phyloP scores from a whole-genome alignment of 352 stramenopile genomes.

The Globisporangium takayamanum region DNA sequence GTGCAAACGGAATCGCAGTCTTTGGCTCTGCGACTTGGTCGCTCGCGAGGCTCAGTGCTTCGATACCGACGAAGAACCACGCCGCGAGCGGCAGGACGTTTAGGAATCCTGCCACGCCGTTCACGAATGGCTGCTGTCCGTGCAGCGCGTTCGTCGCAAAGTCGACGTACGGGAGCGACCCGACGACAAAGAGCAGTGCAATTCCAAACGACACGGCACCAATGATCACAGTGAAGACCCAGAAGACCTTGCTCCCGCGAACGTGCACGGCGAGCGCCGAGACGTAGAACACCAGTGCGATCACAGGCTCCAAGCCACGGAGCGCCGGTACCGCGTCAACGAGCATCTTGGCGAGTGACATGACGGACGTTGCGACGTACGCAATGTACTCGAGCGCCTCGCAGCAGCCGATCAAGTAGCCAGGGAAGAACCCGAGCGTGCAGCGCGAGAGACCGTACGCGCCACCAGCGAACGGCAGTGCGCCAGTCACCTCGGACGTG shows the following conservation, averaged over 20 bases:
- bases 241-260: conserved; percentile 23
- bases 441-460: conserved; percentile 5
- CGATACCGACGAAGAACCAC: conserved; percentile 32
- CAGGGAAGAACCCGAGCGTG: conserved; percentile 14
- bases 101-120: conserved; percentile 12
- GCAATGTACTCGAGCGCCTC: conserved; percentile 32
- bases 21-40: conserved; percentile 19
- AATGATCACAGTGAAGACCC: conserved; percentile 17
- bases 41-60: conserved; percentile 22
- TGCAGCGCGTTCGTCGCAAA: not conserved
- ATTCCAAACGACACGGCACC: conserved; percentile 7
- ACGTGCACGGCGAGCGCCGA: conserved; percentile 18
- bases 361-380: conserved; percentile 23
- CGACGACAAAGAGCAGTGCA: conserved; percentile 15
- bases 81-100: conserved; percentile 14
- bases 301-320: conserved; percentile 13
- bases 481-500: conserved; percentile 24
- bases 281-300: conserved; percentile 21
- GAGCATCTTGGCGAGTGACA: conserved; percentile 21
- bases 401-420: conserved; percentile 26
- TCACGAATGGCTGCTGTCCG: not conserved
- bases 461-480: conserved; percentile 25
- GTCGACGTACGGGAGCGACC: conserved; percentile 11
- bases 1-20: conserved; percentile 15
- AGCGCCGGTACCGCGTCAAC: conserved; percentile 9